Evolutionary conservation across 2,329 filamentous ascomycete species (phyloP).

Genomic region (Nigrospora oryzae): DNA sequence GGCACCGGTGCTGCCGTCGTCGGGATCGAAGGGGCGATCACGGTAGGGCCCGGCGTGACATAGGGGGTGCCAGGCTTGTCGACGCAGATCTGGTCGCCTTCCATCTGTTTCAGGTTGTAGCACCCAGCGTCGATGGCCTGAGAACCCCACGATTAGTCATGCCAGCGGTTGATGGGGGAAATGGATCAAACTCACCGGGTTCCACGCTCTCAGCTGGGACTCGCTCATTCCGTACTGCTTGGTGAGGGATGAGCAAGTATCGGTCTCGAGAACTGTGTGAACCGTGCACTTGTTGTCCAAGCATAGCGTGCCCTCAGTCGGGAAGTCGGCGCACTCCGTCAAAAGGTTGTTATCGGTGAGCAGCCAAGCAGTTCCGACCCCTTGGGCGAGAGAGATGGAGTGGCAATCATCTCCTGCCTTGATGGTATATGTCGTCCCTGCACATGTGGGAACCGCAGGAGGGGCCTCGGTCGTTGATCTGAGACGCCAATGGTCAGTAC

Average conservation of each 20-base stretch:
- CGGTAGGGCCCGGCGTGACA: background rate
- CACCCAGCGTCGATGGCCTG: slow-evolving; percentile 9
- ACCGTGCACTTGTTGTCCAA: too few species aligned
- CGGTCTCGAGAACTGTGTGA: too few species aligned
- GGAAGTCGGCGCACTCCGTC: background rate
- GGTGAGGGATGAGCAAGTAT: too few species aligned
- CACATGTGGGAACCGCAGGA: background rate
- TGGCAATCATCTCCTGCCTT: background rate
- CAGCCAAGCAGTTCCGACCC: background rate
- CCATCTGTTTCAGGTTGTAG: slow-evolving; percentile 10
- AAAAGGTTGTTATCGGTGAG: background rate
- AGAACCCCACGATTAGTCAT: background rate
- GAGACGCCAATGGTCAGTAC: too few species aligned
- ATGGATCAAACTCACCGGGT: slow-evolving; percentile 7
- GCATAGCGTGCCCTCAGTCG: background rate
- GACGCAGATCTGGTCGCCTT: slow-evolving; percentile 12
- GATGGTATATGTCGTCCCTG: background rate
- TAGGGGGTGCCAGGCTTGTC: slow-evolving; percentile 3
- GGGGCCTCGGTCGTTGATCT: background rate
- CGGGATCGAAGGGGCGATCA: background rate
- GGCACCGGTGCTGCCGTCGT: slow-evolving; percentile 11
- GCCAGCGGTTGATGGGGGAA: background rate
- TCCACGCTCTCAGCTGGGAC: slow-evolving; percentile 13
- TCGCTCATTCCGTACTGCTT: slow-evolving; percentile 4
- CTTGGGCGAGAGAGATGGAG: background rate